Evolutionary conservation across 2,329 filamentous ascomycete genomes (phyloP), one percentile per base, ranked within the genome.

Genomic region (Phyllosticta citrichinensis): DNA sequence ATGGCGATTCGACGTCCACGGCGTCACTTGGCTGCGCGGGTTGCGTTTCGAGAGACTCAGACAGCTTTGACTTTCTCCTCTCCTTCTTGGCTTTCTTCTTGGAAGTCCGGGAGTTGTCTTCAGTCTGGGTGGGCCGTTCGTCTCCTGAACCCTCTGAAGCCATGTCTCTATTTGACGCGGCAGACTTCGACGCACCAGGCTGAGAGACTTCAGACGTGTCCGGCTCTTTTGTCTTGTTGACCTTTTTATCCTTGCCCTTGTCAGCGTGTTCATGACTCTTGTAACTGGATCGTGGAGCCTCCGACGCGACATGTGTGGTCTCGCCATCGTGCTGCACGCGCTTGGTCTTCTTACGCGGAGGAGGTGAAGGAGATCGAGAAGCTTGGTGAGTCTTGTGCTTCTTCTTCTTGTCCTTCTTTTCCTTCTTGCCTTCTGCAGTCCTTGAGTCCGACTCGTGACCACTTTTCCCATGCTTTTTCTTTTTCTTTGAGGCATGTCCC

Each of bases 331-430:
- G 14, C 4, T 22, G 40, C 40, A n/a, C 25, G 30, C 25, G 24
- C 24, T 57, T 57, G 40, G 47, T 19, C 24, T 57, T 57, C 56
- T 57, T 57, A 5, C 30, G 47, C 8, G 56, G 56, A 30, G 56
- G 56, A 52, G 25, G 27, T n/a, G 52, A 53, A 27, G 52, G 20
- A 24, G 47, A 11, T 24, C 40, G 51, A 33, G 20, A 2, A 52
- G 19, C 24, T 3, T 20, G 24, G 3, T 51, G 17, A 2, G 17
- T 4, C 5, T 30, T 12, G 17, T 57, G 24, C 51, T 11, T 20
- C 20, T 40, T 53, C 6, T 50, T 12, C 20, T 33, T 19, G 35
- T 20, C 22, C 12, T 53, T 53, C 56, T 35, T 58, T 9, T 22
- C 6, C 19, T 53, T 52, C 50, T 53, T 27, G 22, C 33, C 33